Evolutionary conservation across 208 protist species (phyloP).

Genomic region (Trypanosoma lewisi): DNA sequence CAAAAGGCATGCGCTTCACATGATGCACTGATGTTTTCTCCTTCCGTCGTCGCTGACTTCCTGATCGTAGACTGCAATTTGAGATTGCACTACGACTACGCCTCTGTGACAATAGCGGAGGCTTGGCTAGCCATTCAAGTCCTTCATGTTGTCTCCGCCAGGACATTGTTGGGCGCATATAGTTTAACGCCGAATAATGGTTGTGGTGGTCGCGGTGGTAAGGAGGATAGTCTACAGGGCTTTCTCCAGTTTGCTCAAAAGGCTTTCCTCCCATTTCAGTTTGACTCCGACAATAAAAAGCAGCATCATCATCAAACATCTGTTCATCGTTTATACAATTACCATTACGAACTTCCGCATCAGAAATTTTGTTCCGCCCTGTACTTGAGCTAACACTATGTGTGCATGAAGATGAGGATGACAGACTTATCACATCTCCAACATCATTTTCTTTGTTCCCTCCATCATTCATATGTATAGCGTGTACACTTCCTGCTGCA

Average conservation of each 20-base stretch:
- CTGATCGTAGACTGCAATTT: not conserved
- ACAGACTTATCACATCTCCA: not conserved
- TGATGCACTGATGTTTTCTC: not conserved
- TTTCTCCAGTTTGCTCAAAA: not conserved
- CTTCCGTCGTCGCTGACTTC: not conserved
- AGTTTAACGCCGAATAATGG: slow-evolving; percentile 8
- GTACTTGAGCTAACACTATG: slow-evolving; percentile 10
- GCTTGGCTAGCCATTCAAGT: slow-evolving; percentile 18
- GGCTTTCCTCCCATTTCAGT: not conserved
- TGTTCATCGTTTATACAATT: not conserved
- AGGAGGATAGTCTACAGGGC: too few relatives aligned
- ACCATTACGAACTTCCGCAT: not conserved
- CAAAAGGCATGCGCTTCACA: slow-evolving; percentile 56
- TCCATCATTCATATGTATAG: not conserved
- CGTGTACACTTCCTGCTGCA: slow-evolving; percentile 2
- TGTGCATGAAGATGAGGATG: not conserved
- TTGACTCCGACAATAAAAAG: not conserved
- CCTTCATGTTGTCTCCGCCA: slow-evolving; percentile 25
- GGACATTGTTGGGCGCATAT: slow-evolving; percentile 26
- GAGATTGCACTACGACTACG: not conserved
- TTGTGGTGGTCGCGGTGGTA: too few relatives aligned
- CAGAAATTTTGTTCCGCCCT: not conserved
- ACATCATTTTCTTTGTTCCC: not conserved
- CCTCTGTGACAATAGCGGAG: not conserved
- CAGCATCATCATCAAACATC: too few relatives aligned